Evolutionary conservation across 441 rosid species (phyloP), one percentile per base, ranked within the genome.

Genomic region (Populus hybrid): DNA sequence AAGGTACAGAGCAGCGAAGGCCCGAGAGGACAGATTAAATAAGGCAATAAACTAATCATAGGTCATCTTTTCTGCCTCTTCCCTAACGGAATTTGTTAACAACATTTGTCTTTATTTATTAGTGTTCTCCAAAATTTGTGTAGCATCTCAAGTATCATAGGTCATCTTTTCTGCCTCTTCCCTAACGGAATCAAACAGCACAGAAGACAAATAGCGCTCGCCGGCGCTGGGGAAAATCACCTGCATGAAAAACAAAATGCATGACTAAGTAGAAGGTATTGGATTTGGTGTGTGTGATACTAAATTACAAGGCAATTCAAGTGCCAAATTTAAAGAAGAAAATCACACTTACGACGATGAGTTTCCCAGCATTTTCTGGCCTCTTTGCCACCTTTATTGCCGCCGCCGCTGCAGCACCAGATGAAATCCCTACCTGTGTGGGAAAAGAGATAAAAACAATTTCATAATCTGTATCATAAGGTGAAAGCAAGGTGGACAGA

Each of bases 181-280:
- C 78, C 84, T 90, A 32, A 88, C 71, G 1, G 91, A 87, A 65
- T 90, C 91, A 1, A 90, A 91, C 83, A 91, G 77, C 78, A 80
- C 88, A 9, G 95, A 82, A 14, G 95, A 87, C 71, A 91, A 82
- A 74, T 91, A 91, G 9, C 95, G 89, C 82, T 91, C 95, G 79
- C 94, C 92, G 1, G 85, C 87, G 84, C 95, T 91, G 7, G 91
- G 88, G 84, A 91, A 91, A 67, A 91, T 18, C 76, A 81, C 95
- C 95, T 91, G 83, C 74, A 71, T 66, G 69, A 7, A 66, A 19
- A 30, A 6, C 11, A n/a, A 16, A 34, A 32, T 34, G 23, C 35
- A 36, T n/a, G 59, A 16, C 59, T 50, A 16, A 0, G 59, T 50
- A 16, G 16, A 16, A 16, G n/a, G 59, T 0, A 16, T 50, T 50